Evolutionary conservation across 2,329 filamentous ascomycete genomes (phyloP).

Genomic region (Monilinia vaccinii-corymbosi): DNA sequence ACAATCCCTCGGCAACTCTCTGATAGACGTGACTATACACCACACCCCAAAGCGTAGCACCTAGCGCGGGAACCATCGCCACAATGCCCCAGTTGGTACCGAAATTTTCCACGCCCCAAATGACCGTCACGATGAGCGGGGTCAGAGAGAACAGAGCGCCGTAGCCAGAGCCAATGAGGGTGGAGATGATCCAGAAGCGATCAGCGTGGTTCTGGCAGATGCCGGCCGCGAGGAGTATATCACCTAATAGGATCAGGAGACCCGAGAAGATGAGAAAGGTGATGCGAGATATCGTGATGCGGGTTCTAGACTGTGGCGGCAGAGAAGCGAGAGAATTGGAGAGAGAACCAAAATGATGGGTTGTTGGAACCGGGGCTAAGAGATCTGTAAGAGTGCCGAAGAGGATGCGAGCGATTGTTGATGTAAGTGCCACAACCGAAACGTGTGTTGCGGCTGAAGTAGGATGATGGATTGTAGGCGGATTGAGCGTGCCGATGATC

Average conservation of each 20-base stretch:
- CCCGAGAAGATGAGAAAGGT: conserved; percentile 70
- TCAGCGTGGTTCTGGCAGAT: conserved; percentile 62
- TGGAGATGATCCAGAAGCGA: conserved; percentile 79
- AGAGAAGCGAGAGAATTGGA: conserved; percentile 30
- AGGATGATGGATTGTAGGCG: conserved; percentile 44
- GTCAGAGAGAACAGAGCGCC: conserved; percentile 84
- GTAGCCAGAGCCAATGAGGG: conserved; percentile 81
- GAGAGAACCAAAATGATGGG: conserved; percentile 22
- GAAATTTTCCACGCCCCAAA: conserved; percentile 98
- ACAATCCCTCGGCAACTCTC: conserved; percentile 43
- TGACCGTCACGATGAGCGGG: conserved; percentile 89
- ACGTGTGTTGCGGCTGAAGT: conserved; percentile 72
- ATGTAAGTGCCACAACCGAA: conserved; percentile 82
- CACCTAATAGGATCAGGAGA: conserved; percentile 63
- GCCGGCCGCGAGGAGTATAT: conserved; percentile 70
- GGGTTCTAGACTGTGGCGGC: conserved; percentile 28
- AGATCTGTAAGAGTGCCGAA: conserved; percentile 85
- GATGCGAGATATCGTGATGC: conserved; percentile 64
- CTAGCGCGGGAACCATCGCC: conserved; percentile 80
- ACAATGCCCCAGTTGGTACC: conserved; percentile 97
- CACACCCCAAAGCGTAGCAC: conserved; percentile 81
- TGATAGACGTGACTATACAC: conserved; percentile 82
- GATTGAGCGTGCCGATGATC: conserved; percentile 77
- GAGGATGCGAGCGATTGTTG: conserved; percentile 80
- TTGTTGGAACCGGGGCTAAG: conserved; percentile 55